Percentiles rank a stretch among this genome's conserved stretches.
Evolutionary conservation across 2,329 filamentous ascomycete species (phyloP).

Genomic region (Phyllosticta citriasiana): DNA sequence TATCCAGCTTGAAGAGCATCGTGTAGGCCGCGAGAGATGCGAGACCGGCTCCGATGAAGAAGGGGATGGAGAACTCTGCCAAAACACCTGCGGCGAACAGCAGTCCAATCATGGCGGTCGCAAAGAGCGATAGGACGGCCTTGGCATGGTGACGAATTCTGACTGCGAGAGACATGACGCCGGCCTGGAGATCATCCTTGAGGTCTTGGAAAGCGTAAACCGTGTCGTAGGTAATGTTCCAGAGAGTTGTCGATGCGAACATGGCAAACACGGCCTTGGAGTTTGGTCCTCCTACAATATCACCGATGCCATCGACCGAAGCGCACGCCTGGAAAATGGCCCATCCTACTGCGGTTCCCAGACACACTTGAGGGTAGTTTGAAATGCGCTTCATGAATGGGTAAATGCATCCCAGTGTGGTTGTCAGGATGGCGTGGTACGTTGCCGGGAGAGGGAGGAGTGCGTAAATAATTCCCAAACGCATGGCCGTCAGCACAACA

Average conservation of each 20-base stretch:
- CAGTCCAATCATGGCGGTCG: not conserved
- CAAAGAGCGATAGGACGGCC: not conserved
- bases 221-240: conserved; percentile 27
- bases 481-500: conserved; percentile 20
- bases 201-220: conserved; percentile 30
- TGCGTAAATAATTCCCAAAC: conserved; percentile 23
- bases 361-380: conserved; percentile 42
- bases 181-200: conserved; percentile 26
- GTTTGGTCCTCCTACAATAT: not conserved
- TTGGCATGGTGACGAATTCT: conserved; percentile 12
- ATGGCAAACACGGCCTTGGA: conserved; percentile 13
- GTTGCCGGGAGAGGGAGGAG: conserved; percentile 33
- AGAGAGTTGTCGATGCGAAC: conserved; percentile 16
- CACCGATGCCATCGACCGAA: not conserved
- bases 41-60: not conserved
- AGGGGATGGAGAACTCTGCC: not conserved
- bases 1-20: not conserved
- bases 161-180: conserved; percentile 26
- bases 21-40: not conserved
- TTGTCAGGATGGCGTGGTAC: conserved; percentile 32
- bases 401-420: conserved; percentile 37
- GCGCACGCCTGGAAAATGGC: conserved; percentile 10
- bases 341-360: conserved; percentile 42
- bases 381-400: conserved; percentile 44
- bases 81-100: not conserved